Evolutionary conservation across 2,329 filamentous ascomycete genomes (phyloP).

Genomic region (Aspergillus sergii): DNA sequence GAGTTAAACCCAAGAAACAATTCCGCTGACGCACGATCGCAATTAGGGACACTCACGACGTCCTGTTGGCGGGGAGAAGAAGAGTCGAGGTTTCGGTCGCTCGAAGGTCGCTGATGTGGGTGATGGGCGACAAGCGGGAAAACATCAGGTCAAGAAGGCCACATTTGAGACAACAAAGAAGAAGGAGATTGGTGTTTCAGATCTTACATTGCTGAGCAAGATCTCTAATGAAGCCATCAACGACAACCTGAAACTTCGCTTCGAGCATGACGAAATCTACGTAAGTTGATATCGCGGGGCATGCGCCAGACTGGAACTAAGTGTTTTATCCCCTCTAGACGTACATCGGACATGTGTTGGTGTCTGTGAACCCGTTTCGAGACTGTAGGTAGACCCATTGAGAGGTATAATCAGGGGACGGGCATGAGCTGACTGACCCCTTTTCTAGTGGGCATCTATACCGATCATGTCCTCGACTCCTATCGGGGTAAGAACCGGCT

Average conservation of each 20-base stretch:
- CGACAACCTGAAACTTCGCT: conserved; percentile 97
- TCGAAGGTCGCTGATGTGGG: conserved; percentile 47
- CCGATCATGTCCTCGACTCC: conserved; percentile 86
- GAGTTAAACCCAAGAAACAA: not conserved
- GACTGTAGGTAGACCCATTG: conserved; percentile 62
- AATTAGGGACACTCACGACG: conserved; percentile 47
- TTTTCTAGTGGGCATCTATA: conserved; percentile 85
- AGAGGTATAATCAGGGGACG: not conserved
- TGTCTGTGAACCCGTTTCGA: conserved; percentile 97
- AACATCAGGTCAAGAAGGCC: conserved; percentile 85
- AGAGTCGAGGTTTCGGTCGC: conserved; percentile 45
- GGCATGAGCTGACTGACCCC: conserved; percentile 17
- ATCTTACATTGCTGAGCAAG: conserved; percentile 96
- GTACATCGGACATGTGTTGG: conserved; percentile 98
- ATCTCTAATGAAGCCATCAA: conserved; percentile 99
- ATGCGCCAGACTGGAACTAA: conserved; percentile 16
- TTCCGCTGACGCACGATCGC: conserved; percentile 23
- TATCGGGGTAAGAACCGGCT: conserved; percentile 97
- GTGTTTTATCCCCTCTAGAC: conserved; percentile 56
- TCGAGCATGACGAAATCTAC: conserved; percentile 97
- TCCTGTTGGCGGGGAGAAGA: conserved; percentile 46
- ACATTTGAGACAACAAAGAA: conserved; percentile 96
- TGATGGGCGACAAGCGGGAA: conserved; percentile 48
- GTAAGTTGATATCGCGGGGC: conserved; percentile 45
- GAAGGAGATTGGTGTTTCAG: conserved; percentile 98